phyloP scores from a whole-genome alignment of 345 rosid genomes.

The Salix caprea region DNA sequence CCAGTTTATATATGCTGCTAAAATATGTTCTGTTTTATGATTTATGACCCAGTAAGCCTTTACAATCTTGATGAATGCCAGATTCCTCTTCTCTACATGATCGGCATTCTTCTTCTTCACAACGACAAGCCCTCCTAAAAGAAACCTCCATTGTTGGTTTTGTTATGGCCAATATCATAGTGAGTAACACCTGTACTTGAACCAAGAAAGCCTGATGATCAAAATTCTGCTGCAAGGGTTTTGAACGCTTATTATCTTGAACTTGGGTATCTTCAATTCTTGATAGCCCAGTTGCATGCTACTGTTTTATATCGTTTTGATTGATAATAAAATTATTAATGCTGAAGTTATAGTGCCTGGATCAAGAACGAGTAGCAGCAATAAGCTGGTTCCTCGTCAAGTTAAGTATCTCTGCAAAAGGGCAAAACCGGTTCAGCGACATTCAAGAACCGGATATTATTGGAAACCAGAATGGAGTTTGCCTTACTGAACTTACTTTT shows the following conservation, averaged over 20 bases:
- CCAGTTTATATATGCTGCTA: too few species aligned
- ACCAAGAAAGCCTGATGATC: not conserved
- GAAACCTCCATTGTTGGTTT: not conserved
- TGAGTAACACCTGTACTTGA: not conserved
- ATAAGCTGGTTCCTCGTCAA: not conserved
- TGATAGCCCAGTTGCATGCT: not conserved
- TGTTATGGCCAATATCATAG: not conserved
- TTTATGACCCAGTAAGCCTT: not conserved
- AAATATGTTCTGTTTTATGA: too few species aligned
- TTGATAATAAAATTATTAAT: not conserved
- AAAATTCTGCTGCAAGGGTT: not conserved
- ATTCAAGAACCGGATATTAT: not conserved
- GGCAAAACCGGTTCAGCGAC: not conserved
- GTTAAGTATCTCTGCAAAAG: not conserved
- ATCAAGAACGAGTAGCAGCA: not conserved
- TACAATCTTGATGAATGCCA: not conserved
- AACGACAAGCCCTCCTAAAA: not conserved
- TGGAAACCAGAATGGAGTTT: not conserved
- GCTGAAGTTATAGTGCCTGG: not conserved
- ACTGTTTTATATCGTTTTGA: not conserved
- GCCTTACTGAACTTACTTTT: not conserved
- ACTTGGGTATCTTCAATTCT: not conserved
- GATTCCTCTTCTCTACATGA: not conserved
- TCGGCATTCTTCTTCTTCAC: not conserved
- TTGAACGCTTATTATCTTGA: not conserved